Evolutionary conservation across 345 rosid genomes (phyloP).

Genomic region (Boechera retrofracta): DNA sequence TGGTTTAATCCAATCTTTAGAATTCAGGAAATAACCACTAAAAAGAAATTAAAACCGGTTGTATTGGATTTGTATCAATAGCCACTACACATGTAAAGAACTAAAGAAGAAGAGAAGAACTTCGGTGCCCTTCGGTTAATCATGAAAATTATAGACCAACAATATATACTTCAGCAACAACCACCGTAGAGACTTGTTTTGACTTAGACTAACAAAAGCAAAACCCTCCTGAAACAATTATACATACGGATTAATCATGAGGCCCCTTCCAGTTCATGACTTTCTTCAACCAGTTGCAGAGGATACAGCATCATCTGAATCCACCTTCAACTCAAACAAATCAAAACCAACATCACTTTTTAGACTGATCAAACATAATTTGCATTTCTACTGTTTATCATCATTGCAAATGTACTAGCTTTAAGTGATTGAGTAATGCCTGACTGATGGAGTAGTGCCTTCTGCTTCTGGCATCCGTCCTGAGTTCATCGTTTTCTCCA

Average conservation of each 20-base stretch:
- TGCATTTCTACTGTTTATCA: neutral
- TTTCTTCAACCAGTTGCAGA: constrained; percentile 36
- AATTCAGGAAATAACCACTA: neutral
- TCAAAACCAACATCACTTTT: neutral
- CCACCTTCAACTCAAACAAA: constrained; percentile 73
- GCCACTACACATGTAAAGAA: neutral
- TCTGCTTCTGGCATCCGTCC: constrained; percentile 76
- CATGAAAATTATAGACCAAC: constrained; percentile 24
- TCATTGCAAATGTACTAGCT: constrained; percentile 61
- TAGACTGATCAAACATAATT: neutral
- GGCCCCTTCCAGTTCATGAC: neutral
- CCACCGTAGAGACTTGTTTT: constrained; percentile 16
- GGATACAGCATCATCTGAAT: constrained; percentile 67
- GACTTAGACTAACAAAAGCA: neutral
- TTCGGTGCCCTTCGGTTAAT: neutral
- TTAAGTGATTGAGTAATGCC: constrained; percentile 74
- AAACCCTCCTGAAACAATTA: constrained; percentile 11
- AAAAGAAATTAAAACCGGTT: neutral
- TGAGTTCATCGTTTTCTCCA: constrained; percentile 60
- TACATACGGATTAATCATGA: constrained; percentile 27
- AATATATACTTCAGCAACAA: constrained; percentile 1
- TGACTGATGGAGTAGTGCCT: constrained; percentile 59
- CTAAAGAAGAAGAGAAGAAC: neutral
- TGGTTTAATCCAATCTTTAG: neutral
- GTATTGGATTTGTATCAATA: neutral